phyloP scores from a whole-genome alignment of 345 rosid species.

The Citrus unshiu region DNA sequence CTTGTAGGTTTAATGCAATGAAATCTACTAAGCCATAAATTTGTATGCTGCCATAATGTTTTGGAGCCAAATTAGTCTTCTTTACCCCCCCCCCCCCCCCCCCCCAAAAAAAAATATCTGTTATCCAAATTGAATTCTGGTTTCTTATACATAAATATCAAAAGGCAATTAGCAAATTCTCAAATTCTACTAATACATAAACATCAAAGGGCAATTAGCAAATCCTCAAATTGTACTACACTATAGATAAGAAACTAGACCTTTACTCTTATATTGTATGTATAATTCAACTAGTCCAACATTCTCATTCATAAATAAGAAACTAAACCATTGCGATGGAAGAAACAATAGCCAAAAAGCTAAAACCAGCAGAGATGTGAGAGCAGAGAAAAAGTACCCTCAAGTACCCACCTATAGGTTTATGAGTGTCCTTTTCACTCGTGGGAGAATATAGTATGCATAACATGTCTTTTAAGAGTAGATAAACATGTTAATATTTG shows the following conservation, averaged over 20 bases:
- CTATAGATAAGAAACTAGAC: neutral
- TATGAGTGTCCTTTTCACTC: too few relatives aligned
- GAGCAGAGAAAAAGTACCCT: neutral
- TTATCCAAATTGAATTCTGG: too few relatives aligned
- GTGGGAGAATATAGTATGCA: neutral
- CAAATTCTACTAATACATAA: neutral
- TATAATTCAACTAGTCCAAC: neutral
- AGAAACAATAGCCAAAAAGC: neutral
- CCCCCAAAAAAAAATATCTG: too few relatives aligned
- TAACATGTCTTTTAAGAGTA: neutral
- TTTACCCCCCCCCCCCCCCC: too few relatives aligned
- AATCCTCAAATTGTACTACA: neutral
- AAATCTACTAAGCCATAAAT: neutral
- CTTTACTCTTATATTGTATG: neutral
- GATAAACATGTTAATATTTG: neutral
- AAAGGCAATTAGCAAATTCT: neutral
- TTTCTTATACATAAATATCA: neutral
- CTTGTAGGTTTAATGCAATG: neutral
- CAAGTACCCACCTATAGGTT: neutral
- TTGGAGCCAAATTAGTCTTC: too few relatives aligned
- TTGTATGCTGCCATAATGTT: too few relatives aligned
- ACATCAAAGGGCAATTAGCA: neutral
- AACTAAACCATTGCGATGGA: neutral
- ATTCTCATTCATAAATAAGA: neutral
- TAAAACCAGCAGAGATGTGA: neutral